Percentiles rank a stretch among this genome's conserved stretches.
phyloP scores from a whole-genome alignment of 192 early-diverging fungal genomes.

The Backusella luteola region DNA sequence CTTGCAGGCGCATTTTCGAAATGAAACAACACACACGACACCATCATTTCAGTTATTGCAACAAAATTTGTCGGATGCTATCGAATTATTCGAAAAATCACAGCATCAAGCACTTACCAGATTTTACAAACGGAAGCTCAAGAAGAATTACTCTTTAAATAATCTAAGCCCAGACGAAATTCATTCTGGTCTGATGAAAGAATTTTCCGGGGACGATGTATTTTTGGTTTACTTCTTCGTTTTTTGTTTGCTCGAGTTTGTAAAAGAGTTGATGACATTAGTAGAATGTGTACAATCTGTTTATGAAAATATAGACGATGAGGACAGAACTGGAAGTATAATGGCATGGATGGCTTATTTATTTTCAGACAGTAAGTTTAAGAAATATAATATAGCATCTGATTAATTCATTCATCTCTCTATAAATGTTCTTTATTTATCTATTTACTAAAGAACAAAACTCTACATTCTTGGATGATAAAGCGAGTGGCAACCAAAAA shows the following conservation, averaged over 20 bases:
- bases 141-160: neutral
- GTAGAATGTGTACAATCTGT: slow-evolving; percentile 28
- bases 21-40: slow-evolving; percentile 4
- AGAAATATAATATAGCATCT: neutral
- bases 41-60: slow-evolving; percentile 8
- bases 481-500: neutral
- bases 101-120: slow-evolving; percentile 41
- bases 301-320: neutral
- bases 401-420: neutral
- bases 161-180: neutral
- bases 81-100: slow-evolving; percentile 46
- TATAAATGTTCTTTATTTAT: neutral
- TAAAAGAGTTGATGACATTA: slow-evolving; percentile 53
- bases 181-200: neutral
- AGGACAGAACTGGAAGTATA: neutral
- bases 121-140: slow-evolving; percentile 36
- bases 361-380: neutral
- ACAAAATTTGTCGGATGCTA: slow-evolving; percentile 41
- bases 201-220: slow-evolving; percentile 50
- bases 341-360: neutral
- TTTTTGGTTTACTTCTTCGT: slow-evolving; percentile 77
- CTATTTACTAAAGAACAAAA: neutral
- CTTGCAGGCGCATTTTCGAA: slow-evolving; percentile 41
- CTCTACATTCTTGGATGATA: neutral
- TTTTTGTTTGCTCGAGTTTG: slow-evolving; percentile 72